phyloP scores from a whole-genome alignment of 179 eudicot genomes.

The Pouteria campechiana region DNA sequence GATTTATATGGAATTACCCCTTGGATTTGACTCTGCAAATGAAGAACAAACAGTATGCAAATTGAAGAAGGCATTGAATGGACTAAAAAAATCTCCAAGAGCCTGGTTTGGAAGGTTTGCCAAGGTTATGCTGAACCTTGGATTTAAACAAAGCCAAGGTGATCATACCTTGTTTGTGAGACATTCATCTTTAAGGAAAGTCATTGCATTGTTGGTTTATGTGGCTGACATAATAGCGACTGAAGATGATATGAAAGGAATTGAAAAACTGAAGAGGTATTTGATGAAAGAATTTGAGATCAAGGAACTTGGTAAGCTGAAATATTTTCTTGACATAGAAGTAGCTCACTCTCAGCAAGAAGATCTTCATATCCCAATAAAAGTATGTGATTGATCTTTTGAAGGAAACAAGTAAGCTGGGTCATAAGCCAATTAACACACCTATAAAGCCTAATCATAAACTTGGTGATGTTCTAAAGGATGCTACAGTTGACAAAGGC shows the following conservation, averaged over 20 bases:
- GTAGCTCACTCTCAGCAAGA: background rate
- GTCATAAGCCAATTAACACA: background rate
- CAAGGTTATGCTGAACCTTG: background rate
- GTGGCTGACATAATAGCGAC: no score
- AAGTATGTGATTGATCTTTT: background rate
- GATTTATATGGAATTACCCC: no score
- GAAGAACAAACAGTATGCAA: no score
- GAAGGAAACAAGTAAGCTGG: background rate
- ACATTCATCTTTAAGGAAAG: no score
- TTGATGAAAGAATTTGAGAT: background rate
- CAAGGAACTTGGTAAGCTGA: background rate
- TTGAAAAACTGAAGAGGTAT: background rate
- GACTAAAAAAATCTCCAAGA: background rate
- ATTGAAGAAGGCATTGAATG: no score
- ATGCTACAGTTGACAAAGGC: no score
- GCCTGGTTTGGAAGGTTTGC: background rate
- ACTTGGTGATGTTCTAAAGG: background rate
- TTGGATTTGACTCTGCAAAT: no score
- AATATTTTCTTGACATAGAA: background rate
- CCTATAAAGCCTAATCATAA: background rate
- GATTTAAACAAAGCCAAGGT: no score
- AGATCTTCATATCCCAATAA: conserved; percentile 1
- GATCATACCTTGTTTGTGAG: no score
- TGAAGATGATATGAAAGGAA: no score
- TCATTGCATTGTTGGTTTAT: no score